Evolutionary conservation across 495 filamentous ascomycete species (phyloP).

Genomic region (Annulohypoxylon maeteangense): DNA sequence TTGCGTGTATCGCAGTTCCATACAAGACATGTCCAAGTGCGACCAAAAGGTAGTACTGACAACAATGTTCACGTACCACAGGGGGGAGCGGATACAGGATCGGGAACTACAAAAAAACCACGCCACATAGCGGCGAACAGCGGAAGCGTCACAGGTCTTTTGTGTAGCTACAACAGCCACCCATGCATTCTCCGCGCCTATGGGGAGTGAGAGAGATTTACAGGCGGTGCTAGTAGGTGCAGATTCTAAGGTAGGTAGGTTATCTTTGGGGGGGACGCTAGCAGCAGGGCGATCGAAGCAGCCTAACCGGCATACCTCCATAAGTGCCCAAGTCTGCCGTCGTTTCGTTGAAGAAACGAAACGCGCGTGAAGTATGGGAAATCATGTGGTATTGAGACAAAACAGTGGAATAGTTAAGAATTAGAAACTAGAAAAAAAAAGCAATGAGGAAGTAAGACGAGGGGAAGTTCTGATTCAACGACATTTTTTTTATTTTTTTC

Average conservation of each 20-base stretch:
- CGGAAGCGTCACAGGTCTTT: constrained; percentile 40
- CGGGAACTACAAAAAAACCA: constrained; percentile 52
- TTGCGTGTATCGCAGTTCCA: constrained; percentile 46
- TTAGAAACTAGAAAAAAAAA: background rate
- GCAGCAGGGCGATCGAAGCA: constrained; percentile 35
- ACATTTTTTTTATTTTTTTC: background rate
- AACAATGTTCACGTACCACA: constrained; percentile 60
- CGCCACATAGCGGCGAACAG: constrained; percentile 46
- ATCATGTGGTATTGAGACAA: constrained; percentile 11
- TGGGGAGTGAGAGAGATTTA: constrained; percentile 36
- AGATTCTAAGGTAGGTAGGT: constrained; percentile 40
- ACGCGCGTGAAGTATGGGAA: constrained; percentile 13
- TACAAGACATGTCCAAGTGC: constrained; percentile 52
- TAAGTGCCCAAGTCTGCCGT: constrained; percentile 24
- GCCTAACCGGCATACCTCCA: constrained; percentile 34
- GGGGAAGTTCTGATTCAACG: background rate
- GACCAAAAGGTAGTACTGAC: constrained; percentile 58
- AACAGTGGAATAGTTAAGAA: constrained; percentile 9
- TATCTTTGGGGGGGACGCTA: constrained; percentile 26
- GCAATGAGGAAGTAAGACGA: background rate
- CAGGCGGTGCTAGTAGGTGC: constrained; percentile 36
- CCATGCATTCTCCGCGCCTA: constrained; percentile 45
- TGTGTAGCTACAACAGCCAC: constrained; percentile 47
- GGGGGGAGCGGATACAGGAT: constrained; percentile 52
- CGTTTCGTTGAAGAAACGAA: constrained; percentile 29